Evolutionary conservation across 345 rosid species (phyloP).

Genomic region (Gossypium anomalum): DNA sequence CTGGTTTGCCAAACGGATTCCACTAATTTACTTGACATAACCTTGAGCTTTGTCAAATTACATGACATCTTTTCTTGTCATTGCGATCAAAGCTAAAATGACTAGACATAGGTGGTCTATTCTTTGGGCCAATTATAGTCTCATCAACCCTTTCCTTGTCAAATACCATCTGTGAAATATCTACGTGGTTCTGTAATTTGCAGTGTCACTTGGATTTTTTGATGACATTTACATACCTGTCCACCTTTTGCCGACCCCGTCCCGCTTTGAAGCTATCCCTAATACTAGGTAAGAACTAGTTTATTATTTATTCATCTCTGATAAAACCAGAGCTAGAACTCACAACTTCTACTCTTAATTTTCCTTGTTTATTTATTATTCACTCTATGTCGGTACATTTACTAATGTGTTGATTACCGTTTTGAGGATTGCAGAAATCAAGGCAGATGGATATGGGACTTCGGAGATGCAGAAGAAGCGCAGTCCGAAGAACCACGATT

Average conservation of each 20-base stretch:
- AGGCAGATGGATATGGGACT: constrained; percentile 75
- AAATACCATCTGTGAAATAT: not conserved
- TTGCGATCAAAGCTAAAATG: not conserved
- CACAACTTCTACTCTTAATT: not conserved
- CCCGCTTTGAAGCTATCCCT: constrained; percentile 45
- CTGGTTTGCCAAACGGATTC: not conserved
- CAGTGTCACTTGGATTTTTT: constrained; percentile 94
- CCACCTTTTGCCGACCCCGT: constrained; percentile 53
- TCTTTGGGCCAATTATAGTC: not conserved
- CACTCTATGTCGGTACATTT: not conserved
- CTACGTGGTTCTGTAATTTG: constrained; percentile 11
- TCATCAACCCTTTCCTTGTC: not conserved
- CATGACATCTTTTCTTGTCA: not conserved
- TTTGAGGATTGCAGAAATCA: constrained; percentile 42
- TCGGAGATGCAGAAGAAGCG: constrained; percentile 22
- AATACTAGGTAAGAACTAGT: constrained; percentile 39
- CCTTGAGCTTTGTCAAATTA: not conserved
- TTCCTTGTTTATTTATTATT: not conserved
- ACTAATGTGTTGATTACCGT: not conserved
- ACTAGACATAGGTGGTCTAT: not conserved
- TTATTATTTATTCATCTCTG: not conserved
- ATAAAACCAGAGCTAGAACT: not conserved
- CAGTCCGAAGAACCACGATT: constrained; percentile 9
- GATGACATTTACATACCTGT: constrained; percentile 67
- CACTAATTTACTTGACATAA: not conserved